Evolutionary conservation across 495 filamentous ascomycete genomes (phyloP).

Genomic region (Terfezia claveryi): DNA sequence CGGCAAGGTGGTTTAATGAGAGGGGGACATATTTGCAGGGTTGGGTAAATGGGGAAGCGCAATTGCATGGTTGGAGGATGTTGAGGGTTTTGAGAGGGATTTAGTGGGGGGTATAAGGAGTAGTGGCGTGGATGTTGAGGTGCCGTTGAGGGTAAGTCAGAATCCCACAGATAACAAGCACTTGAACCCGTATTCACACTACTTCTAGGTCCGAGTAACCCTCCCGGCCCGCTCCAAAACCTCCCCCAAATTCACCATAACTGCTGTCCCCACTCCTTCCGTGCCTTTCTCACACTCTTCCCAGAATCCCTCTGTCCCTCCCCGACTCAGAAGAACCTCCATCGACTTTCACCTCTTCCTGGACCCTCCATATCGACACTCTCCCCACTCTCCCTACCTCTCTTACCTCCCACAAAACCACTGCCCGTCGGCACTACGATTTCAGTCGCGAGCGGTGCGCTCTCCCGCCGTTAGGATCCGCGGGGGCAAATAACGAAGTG

Average conservation of each 20-base stretch:
- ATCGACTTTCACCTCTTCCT: constrained; percentile 6
- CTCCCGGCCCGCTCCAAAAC: background rate
- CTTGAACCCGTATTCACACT: background rate
- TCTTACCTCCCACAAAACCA: constrained; percentile 61
- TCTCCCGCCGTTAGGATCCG: constrained; percentile 25
- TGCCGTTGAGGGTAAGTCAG: no score
- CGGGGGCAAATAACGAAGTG: constrained; percentile 36
- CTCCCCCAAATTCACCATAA: background rate
- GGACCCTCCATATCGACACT: constrained; percentile 35
- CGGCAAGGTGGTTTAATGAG: constrained; percentile 48
- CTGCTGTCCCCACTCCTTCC: background rate
- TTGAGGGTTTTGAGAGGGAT: background rate
- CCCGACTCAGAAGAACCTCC: background rate
- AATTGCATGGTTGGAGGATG: background rate
- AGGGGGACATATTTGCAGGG: background rate
- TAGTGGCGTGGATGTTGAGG: no score
- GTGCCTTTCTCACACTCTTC: background rate
- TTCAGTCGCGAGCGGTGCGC: constrained; percentile 30
- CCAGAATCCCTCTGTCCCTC: background rate
- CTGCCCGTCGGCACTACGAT: constrained; percentile 39
- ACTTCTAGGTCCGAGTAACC: background rate
- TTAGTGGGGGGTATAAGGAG: background rate
- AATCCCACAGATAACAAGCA: background rate
- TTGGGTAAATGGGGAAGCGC: background rate
- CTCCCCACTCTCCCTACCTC: constrained; percentile 30